Conservation (phyloP, 2,329 filamentous ascomycete genomes). For the Ceratocystis huliohia region DNA sequence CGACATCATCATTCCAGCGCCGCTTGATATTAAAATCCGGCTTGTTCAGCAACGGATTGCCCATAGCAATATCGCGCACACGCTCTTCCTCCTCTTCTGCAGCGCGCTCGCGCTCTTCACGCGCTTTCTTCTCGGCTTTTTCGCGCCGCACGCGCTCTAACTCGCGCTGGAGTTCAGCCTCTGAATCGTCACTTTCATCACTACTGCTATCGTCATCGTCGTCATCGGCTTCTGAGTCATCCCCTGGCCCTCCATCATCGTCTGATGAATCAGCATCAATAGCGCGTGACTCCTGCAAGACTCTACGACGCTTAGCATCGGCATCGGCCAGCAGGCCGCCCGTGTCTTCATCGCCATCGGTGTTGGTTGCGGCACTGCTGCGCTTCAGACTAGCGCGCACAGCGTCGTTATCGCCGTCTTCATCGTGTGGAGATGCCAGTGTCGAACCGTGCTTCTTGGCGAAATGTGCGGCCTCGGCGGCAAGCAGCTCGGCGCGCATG, state of each 20-base stretch:
- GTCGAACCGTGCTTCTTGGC: constrained; percentile 64
- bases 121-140: constrained; percentile 49
- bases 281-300: constrained; percentile 77
- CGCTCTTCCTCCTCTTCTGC: constrained; percentile 69
- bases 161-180: constrained; percentile 81
- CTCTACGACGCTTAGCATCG: constrained; percentile 70
- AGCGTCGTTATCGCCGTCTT: constrained; percentile 39
- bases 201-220: constrained; percentile 26
- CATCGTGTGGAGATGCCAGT: constrained; percentile 32
- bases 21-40: constrained; percentile 81
- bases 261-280: constrained; percentile 67
- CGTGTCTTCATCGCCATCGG: constrained; percentile 37
- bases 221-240: constrained; percentile 31
- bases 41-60: constrained; percentile 85
- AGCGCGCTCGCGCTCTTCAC: constrained; percentile 60
- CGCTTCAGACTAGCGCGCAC: constrained; percentile 24
- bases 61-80: constrained; percentile 78
- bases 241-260: constrained; percentile 32
- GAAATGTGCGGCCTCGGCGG: constrained; percentile 77
- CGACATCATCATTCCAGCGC: constrained; percentile 95
- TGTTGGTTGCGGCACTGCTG: constrained; percentile 28
- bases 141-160: constrained; percentile 88
- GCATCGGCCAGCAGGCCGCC: constrained; percentile 45
- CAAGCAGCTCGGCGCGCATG: constrained; percentile 76
- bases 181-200: constrained; percentile 61